Conservation (phyloP, 106 monocot species). For the Apostasia ramifera region DNA sequence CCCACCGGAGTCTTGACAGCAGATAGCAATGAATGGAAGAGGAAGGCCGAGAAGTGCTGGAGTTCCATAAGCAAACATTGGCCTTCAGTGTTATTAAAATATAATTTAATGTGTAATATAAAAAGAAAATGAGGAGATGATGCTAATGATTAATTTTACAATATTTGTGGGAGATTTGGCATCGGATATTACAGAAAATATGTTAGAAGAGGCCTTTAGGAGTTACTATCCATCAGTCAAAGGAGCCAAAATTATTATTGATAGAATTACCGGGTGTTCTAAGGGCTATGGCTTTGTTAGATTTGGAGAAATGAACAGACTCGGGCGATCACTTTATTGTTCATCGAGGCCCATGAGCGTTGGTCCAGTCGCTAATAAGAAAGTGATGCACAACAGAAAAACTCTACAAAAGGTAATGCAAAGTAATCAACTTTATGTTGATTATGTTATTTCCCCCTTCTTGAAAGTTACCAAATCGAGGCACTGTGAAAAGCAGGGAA, state of each 20-base stretch:
- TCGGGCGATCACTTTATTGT: slow-evolving; percentile 67
- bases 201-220: slow-evolving; percentile 68
- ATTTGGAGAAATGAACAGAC: slow-evolving; percentile 78
- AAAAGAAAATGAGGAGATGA: slow-evolving; percentile 29
- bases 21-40: too few relatives aligned
- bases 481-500: too few relatives aligned
- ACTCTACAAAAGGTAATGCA: slow-evolving; percentile 37
- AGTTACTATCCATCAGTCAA: slow-evolving; percentile 55
- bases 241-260: slow-evolving; percentile 78
- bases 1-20: too few relatives aligned
- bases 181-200: slow-evolving; percentile 70
- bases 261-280: slow-evolving; percentile 69
- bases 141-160: slow-evolving; percentile 54
- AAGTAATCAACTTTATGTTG: too few relatives aligned
- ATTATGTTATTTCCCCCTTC: too few relatives aligned
- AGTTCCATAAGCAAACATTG: too few relatives aligned
- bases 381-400: slow-evolving; percentile 32
- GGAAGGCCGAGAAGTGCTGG: too few relatives aligned
- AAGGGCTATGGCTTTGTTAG: slow-evolving; percentile 90
- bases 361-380: slow-evolving; percentile 69
- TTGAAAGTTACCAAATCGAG: too few relatives aligned
- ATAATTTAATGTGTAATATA: too few relatives aligned
- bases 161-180: slow-evolving; percentile 91
- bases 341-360: slow-evolving; percentile 77
- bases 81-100: too few relatives aligned